These are phyloP conservation scores for Paraphoma sp. DNA, from an alignment of 2,329 filamentous ascomycete species.

Conservation along the genomic window DNA sequence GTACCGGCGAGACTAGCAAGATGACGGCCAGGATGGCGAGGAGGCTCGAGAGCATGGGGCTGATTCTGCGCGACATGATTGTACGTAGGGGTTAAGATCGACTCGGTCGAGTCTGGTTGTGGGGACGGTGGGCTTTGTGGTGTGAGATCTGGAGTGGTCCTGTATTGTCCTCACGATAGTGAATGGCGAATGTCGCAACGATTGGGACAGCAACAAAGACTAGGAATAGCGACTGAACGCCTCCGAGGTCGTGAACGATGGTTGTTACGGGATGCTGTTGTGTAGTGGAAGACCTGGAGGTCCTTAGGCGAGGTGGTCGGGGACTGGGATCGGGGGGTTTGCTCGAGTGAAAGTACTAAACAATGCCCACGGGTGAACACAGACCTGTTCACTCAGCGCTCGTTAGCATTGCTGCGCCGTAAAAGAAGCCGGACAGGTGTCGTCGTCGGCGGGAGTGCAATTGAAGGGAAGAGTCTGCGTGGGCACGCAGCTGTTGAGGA, in stretches of 20 bases:
- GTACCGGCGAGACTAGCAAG: conserved; percentile 18
- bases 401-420: conserved; percentile 30
- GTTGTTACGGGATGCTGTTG: conserved; percentile 5
- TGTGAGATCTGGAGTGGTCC: conserved; percentile 1
- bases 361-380: not conserved
- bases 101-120: conserved; percentile 4
- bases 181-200: conserved; percentile 13
- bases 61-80: conserved; percentile 21
- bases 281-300: not conserved
- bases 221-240: conserved; percentile 33
- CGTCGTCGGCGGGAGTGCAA: conserved; percentile 16
- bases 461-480: conserved; percentile 13
- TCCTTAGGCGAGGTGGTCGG: conserved; percentile 4
- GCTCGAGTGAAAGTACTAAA: not conserved
- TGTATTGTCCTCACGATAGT: conserved; percentile 3
- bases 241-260: conserved; percentile 17
- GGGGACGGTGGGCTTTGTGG: conserved; percentile 1
- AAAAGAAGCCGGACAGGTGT: conserved; percentile 15
- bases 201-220: conserved; percentile 12
- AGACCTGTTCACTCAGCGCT: conserved; percentile 19
- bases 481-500: conserved; percentile 27
- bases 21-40: conserved; percentile 24
- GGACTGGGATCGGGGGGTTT: conserved; percentile 2
- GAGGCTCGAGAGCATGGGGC: conserved; percentile 19
- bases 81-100: conserved; percentile 3